Evolutionary conservation across 768 basidiomycete species (phyloP).

Genomic region (Tylopilus plumbeoviolaceoides): DNA sequence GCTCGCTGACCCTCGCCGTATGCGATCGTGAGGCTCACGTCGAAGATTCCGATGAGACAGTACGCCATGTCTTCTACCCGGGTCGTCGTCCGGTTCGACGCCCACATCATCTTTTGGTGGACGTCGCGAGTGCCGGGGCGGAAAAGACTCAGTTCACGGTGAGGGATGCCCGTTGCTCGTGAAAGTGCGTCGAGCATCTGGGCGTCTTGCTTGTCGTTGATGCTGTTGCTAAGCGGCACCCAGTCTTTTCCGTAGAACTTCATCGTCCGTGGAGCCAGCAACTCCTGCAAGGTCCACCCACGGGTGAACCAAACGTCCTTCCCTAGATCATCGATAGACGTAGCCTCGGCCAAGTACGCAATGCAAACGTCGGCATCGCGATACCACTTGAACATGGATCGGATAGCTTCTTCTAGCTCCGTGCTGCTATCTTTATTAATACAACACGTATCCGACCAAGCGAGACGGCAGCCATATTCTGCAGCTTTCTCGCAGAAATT

Average conservation of each 20-base stretch:
- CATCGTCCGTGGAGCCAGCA: slow-evolving; percentile 28
- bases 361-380: slow-evolving; percentile 28
- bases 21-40: slow-evolving; percentile 32
- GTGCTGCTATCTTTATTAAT: slow-evolving; percentile 34
- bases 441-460: slow-evolving; percentile 35
- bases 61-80: slow-evolving; percentile 32
- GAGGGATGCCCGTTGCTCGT: slow-evolving; percentile 25
- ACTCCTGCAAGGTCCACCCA: slow-evolving; percentile 30
- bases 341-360: slow-evolving; percentile 30
- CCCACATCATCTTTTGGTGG: slow-evolving; percentile 32
- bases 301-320: slow-evolving; percentile 31
- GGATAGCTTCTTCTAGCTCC: slow-evolving; percentile 32
- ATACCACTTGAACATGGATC: slow-evolving; percentile 34
- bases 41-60: slow-evolving; percentile 31
- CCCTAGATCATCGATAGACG: slow-evolving; percentile 25
- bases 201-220: slow-evolving; percentile 27
- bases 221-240: slow-evolving; percentile 20
- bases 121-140: slow-evolving; percentile 23
- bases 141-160: slow-evolving; percentile 22
- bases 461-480: slow-evolving; percentile 26
- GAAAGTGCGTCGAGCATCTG: slow-evolving; percentile 23
- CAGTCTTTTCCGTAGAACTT: slow-evolving; percentile 30
- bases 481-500: slow-evolving; percentile 26
- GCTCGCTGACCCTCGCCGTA: slow-evolving; percentile 34
- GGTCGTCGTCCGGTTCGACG: slow-evolving; percentile 32